Base-by-base conservation (phyloP, 1,139 yeast species). In the Protomyces gravidus region DNA sequence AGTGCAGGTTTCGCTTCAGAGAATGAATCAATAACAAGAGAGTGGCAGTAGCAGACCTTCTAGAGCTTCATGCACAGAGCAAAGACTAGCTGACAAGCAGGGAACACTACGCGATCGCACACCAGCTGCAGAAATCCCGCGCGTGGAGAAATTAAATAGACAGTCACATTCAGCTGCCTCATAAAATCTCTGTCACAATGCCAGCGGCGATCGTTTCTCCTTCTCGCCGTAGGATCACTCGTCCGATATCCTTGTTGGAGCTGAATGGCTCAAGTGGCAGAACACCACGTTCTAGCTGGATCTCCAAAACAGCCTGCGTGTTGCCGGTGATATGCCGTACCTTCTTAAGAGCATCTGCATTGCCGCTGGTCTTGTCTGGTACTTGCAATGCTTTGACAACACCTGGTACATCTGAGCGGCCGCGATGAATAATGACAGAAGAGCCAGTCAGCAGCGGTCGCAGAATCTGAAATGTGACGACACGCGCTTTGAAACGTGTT, bases 191-290 rank as follows among this genome's bases (percentile, higher is more conserved):
- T 3, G 7, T 30, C 36, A 62, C 59, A n/a, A 76, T 77, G 28
- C 97, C 97, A 0, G 97, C 96, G 7, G 95, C 97, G 52, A 92
- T 80, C 0, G 97, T 89, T 28, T 76, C 69, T 1, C 97, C 97
- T 66, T 88, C 96, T 67, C 85, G 82, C 68, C 98, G 82, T 49
- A 92, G 72, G 5, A 94, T 92, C 25, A 92, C 76, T 67, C 96
- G 79, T 1, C 97, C 96, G 51, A 92, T 74, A 45, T 81, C 81
- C 66, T 78, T 78, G 68, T 83, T 83, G 51, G 84, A 81, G 11
- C 73, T 73, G 66, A 79, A 85, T 23, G 78, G 76, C 30, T 89
- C 77, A 53, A 88, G 68, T 1, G 96, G 95, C 40, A 85, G 71
- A 26, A 70, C 63, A 5, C 70, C 65, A 61, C 77, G 78, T 26